Evolutionary conservation across 2,329 filamentous ascomycete species (phyloP).

Genomic region (Cladophialophora exuberans): DNA sequence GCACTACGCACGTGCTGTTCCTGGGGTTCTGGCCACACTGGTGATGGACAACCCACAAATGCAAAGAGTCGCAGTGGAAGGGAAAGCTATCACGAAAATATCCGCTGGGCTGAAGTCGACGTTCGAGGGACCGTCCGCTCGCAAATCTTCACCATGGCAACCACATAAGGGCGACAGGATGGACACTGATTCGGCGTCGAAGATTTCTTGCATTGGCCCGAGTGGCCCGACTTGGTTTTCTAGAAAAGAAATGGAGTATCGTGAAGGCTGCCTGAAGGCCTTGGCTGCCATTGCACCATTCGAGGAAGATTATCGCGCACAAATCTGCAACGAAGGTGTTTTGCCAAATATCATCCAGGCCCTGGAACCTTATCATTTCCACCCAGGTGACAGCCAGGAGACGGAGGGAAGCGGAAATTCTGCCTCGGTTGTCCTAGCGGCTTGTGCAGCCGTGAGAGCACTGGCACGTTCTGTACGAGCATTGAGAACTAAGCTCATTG

Average conservation of each 20-base stretch:
- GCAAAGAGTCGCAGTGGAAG: conserved; percentile 80
- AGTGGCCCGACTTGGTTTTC: conserved; percentile 65
- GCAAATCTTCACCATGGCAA: conserved; percentile 26
- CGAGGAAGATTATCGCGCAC: conserved; percentile 82
- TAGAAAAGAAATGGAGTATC: conserved; percentile 72
- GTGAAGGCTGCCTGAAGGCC: conserved; percentile 76
- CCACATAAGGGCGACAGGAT: conserved; percentile 26
- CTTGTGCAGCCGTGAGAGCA: conserved; percentile 79
- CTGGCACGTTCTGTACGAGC: conserved; percentile 83
- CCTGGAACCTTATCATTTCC: conserved; percentile 60
- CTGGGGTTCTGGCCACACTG: conserved; percentile 75
- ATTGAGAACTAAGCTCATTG: conserved; percentile 82
- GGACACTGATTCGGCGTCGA: conserved; percentile 2
- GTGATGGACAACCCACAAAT: conserved; percentile 77
- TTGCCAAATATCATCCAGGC: conserved; percentile 83
- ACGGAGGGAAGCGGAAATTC: conserved; percentile 67
- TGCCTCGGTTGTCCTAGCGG: conserved; percentile 76
- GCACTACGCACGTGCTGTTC: conserved; percentile 59
- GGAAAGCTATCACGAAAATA: conserved; percentile 63
- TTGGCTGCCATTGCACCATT: conserved; percentile 79
- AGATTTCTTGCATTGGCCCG: conserved; percentile 25
- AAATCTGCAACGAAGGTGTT: conserved; percentile 78
- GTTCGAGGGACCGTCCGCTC: conserved; percentile 61
- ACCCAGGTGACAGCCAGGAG: conserved; percentile 5
- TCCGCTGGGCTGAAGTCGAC: conserved; percentile 67